Evolutionary conservation across 148 eudicot species (phyloP).

Genomic region (Persicaria tinctoria): DNA sequence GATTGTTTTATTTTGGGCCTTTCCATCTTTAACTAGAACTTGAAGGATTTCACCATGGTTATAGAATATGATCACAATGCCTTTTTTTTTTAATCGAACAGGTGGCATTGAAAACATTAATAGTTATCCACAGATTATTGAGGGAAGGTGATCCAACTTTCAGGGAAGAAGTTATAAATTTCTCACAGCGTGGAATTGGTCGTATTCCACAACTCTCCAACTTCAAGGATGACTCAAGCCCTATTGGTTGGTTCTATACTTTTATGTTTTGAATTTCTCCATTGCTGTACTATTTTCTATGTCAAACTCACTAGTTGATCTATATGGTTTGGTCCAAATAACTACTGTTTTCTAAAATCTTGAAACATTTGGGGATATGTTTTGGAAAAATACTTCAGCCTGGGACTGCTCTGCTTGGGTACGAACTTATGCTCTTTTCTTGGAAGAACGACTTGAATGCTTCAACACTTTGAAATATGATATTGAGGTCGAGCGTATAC

Average conservation of each 20-base stretch:
- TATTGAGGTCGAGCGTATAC: slow-evolving; percentile 95
- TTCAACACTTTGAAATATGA: slow-evolving; percentile 84
- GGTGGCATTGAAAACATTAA: slow-evolving; percentile 92
- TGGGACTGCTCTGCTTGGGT: slow-evolving; percentile 99
- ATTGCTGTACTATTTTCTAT: not conserved
- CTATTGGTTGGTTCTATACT: slow-evolving; percentile 48
- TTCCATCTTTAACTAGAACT: not conserved
- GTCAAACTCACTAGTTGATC: not conserved
- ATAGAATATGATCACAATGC: not conserved
- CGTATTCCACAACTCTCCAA: slow-evolving; percentile 76
- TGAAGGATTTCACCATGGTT: not conserved
- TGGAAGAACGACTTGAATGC: slow-evolving; percentile 96
- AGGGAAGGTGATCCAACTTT: slow-evolving; percentile 98
- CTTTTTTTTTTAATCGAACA: slow-evolving; percentile 23
- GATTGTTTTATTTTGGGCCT: not conserved
- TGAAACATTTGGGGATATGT: not conserved
- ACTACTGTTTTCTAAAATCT: not conserved
- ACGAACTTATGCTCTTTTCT: slow-evolving; percentile 78
- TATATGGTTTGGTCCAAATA: not conserved
- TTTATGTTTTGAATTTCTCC: not conserved
- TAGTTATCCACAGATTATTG: slow-evolving; percentile 77
- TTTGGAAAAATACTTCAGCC: slow-evolving; percentile 36
- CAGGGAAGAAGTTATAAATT: slow-evolving; percentile 77
- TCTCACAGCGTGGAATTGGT: slow-evolving; percentile 71
- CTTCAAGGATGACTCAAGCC: slow-evolving; percentile 97